Evolutionary conservation across 2,329 filamentous ascomycete species (phyloP), one percentile per base, ranked within the genome.

Genomic region (Neonectria sp.): DNA sequence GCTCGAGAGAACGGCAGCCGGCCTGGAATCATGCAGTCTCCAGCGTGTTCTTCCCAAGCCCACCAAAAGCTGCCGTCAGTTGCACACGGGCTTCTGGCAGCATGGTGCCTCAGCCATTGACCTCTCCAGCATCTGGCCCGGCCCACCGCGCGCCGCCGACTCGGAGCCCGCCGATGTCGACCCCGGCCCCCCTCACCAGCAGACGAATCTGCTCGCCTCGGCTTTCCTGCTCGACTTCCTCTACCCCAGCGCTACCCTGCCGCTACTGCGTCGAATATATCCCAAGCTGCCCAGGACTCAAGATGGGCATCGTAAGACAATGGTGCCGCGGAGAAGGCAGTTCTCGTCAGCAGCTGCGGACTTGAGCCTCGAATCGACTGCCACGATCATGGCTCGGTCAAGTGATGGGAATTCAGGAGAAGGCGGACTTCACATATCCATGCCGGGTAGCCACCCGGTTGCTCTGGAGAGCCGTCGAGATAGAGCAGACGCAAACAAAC

Each of bases 1-100:
- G 86, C 85, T 89, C 74, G 87, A 89, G 82, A 85, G 86, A 83
- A 87, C 87, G 63, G 86, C 86, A 46, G 83, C 84, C 68, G 83
- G 82, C 78, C 79, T 89, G 79, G 88, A 89, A 84, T 84, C 86
- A 78, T 85, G 86, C 81, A 82, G 82, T 72, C 81, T 89, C 77
- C 85, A 86, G 78, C 83, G 86, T 78, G 82, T 87, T 68, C 80
- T 89, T 63, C 83, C 84, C 25, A 77, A 73, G 52, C 71, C 80
- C 55, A 73, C 84, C 40, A 83, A 81, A 70, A 82, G 76, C 68
- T 79, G 78, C 63, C 82, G 83, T 63, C 81, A 80, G 57, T 81
- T 89, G 56, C 85, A 84, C 55, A 83, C 83, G 13, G 77, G 82
- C 45, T 89, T 89, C 72, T 89, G 86, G 86, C 83, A 86, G 63